Percentiles rank a stretch among this genome's conserved stretches.
Evolutionary conservation across 495 filamentous ascomycete genomes (phyloP).

Genomic region (Penicillium odoratum): DNA sequence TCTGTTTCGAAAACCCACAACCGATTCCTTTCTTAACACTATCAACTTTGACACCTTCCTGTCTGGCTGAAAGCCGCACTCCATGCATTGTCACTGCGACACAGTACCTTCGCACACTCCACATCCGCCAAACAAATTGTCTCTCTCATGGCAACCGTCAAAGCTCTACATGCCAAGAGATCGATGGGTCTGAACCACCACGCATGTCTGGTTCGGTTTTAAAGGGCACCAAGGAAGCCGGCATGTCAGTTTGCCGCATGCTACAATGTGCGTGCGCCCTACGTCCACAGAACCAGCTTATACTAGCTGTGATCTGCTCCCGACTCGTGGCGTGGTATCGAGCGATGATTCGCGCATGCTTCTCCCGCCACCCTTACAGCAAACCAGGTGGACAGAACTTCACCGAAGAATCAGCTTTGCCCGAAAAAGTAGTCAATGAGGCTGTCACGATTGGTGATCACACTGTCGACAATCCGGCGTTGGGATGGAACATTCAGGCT

Average conservation of each 20-base stretch:
- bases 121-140: conserved; percentile 7
- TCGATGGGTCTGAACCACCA: neutral
- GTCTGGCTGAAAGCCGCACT: conserved; percentile 3
- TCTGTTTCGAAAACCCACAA: neutral
- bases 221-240: conserved; percentile 10
- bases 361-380: neutral
- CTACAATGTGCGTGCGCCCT: conserved; percentile 13
- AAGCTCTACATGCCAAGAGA: neutral
- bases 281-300: conserved; percentile 11
- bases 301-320: conserved; percentile 9
- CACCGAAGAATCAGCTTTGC: too few relatives aligned
- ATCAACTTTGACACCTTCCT: neutral
- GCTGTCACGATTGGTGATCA: conserved; percentile 13
- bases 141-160: neutral
- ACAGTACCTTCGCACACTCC: conserved; percentile 8
- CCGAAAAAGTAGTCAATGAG: conserved; percentile 6
- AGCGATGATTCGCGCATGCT: conserved; percentile 9
- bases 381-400: neutral
- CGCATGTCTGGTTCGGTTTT: conserved; percentile 14
- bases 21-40: neutral
- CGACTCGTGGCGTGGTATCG: conserved; percentile 5
- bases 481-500: conserved; percentile 6
- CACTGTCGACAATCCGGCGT: conserved; percentile 3
- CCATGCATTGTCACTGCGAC: conserved; percentile 14
- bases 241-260: conserved; percentile 14